Conservation (phyloP, 805 yeast species). For the Ogataea naganishii region DNA sequence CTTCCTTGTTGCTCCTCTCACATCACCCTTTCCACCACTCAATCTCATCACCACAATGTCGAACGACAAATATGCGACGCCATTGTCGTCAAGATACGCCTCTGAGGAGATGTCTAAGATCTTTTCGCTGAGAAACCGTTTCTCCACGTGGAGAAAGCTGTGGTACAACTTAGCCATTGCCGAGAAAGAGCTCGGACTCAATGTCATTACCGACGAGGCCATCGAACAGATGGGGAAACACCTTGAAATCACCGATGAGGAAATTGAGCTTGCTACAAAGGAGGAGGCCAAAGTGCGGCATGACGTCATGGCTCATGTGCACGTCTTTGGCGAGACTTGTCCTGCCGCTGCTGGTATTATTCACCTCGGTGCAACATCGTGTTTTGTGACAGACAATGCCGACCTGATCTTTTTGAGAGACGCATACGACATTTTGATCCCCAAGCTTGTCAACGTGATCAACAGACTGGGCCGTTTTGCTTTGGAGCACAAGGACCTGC, state of each 20-base stretch:
- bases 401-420: slow-evolving; percentile 94
- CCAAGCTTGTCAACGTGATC: slow-evolving; percentile 92
- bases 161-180: slow-evolving; percentile 96
- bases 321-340: slow-evolving; percentile 83
- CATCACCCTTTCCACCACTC: too few relatives aligned
- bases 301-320: slow-evolving; percentile 99
- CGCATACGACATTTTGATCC: slow-evolving; percentile 88
- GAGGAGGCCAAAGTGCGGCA: slow-evolving; percentile 98
- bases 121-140: slow-evolving; percentile 89
- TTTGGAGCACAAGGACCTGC: slow-evolving; percentile 84
- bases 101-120: slow-evolving; percentile 93
- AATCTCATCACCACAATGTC: too few relatives aligned
- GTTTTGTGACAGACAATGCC: slow-evolving; percentile 96
- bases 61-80: slow-evolving; percentile 78
- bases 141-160: slow-evolving; percentile 96
- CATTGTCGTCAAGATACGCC: slow-evolving; percentile 94
- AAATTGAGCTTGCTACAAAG: slow-evolving; percentile 76
- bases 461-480: slow-evolving; percentile 87
- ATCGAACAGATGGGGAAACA: slow-evolving; percentile 75
- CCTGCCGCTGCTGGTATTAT: slow-evolving; percentile 98
- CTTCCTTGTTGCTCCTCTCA: slow-evolving; percentile 4
- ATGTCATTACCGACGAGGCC: slow-evolving; percentile 84
- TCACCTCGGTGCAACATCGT: slow-evolving; percentile 96
- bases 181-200: slow-evolving; percentile 83
- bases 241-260: slow-evolving; percentile 83